These are phyloP conservation scores for Zasmidium citrigriseum DNA, from an alignment of 2,329 filamentous ascomycete species.

Conservation along the genomic window DNA sequence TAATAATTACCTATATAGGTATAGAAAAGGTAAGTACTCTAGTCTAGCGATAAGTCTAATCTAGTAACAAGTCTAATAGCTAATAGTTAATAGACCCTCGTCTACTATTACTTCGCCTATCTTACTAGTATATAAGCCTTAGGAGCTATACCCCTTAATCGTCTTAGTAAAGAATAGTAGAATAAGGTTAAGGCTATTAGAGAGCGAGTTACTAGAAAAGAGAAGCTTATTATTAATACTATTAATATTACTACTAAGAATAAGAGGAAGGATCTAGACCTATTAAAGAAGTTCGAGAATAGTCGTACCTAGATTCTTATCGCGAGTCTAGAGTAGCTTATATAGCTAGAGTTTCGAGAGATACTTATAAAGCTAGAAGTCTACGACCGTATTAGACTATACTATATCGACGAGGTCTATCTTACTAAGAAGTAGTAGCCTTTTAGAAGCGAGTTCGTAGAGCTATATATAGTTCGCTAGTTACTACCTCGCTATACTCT, in stretches of 20 bases:
- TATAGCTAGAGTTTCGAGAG: not conserved
- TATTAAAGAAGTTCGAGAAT: not conserved
- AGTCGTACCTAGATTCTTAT: not conserved
- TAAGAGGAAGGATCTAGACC: not conserved
- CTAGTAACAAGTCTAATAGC: no score
- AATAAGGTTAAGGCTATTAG: not conserved
- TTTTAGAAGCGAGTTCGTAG: not conserved
- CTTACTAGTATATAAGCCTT: not conserved
- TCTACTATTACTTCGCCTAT: not conserved
- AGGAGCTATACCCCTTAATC: not conserved
- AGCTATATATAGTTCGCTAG: not conserved
- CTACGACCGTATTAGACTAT: not conserved
- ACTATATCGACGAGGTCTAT: not conserved
- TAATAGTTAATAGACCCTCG: no score
- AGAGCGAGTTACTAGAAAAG: not conserved
- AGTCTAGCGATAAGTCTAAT: no score
- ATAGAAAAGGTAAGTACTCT: not conserved
- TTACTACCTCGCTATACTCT: not conserved
- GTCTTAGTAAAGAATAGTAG: not conserved
- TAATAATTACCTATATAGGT: not conserved
- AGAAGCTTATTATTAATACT: not conserved
- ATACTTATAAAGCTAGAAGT: not conserved
- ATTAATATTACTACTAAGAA: not conserved
- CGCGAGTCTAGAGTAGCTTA: not conserved
- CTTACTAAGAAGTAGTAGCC: not conserved